Conservation (phyloP, 306 rosid genomes). For the Mimosa pudica region DNA sequence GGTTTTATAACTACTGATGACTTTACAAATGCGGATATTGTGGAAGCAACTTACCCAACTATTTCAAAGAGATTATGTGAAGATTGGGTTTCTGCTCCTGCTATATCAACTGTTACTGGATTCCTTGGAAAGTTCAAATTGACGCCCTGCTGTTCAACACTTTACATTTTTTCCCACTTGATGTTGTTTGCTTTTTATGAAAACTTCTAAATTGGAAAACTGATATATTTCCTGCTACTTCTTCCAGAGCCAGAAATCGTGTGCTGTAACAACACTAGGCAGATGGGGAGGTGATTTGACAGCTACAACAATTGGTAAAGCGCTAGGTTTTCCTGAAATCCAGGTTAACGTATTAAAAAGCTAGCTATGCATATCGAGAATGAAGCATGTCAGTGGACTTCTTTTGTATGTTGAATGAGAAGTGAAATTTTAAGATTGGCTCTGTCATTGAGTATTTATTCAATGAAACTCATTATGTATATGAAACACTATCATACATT, state of each 20-base stretch:
- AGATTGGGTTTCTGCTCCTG: slow-evolving; percentile 83
- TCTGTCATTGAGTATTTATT: slow-evolving; percentile 22
- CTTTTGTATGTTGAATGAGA: slow-evolving; percentile 24
- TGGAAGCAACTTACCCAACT: slow-evolving; percentile 96
- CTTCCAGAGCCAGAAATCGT: slow-evolving; percentile 81
- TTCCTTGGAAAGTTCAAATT: slow-evolving; percentile 87
- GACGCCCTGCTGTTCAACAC: slow-evolving; percentile 30
- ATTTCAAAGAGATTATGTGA: slow-evolving; percentile 74
- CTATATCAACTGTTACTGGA: slow-evolving; percentile 92
- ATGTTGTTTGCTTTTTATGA: slow-evolving; percentile 24
- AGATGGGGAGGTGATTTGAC: slow-evolving; percentile 99
- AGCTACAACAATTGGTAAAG: slow-evolving; percentile 91
- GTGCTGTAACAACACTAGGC: slow-evolving; percentile 95
- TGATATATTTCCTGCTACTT: slow-evolving; percentile 1
- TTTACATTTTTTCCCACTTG: neutral
- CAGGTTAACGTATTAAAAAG: slow-evolving; percentile 56
- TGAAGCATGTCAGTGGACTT: slow-evolving; percentile 13
- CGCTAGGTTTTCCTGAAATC: slow-evolving; percentile 88
- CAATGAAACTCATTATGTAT: slow-evolving; percentile 24
- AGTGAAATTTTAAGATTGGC: slow-evolving; percentile 9
- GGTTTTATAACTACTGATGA: slow-evolving; percentile 94
- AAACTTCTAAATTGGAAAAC: slow-evolving; percentile 15
- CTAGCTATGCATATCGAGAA: neutral
- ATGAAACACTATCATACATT: slow-evolving; percentile 6
- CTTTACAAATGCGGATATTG: slow-evolving; percentile 95